Percentiles rank a stretch among this genome's conserved stretches.
phyloP scores from a whole-genome alignment of 139 green algal species.

The Limnomonas spitsbergensis region DNA sequence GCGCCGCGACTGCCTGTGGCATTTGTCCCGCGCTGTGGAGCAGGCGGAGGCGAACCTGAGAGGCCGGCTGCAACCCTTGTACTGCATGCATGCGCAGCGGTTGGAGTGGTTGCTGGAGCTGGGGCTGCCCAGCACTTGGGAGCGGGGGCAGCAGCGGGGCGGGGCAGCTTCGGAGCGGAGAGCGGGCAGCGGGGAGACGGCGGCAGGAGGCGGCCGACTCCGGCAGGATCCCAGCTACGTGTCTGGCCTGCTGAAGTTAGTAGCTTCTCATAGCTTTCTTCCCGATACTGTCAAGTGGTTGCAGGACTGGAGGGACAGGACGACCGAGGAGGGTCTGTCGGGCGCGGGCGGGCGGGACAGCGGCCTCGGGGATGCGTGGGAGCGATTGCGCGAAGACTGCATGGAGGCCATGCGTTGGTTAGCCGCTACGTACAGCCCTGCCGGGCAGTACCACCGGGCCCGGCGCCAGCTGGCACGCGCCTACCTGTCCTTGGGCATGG shows the following conservation, averaged over 20 bases:
- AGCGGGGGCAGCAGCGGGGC: not conserved
- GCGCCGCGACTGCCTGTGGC: not conserved
- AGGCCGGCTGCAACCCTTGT: not conserved
- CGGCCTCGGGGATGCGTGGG: not conserved
- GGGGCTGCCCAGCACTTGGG: not conserved
- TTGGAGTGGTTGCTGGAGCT: not conserved
- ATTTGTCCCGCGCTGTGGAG: not conserved
- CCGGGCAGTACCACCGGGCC: not conserved
- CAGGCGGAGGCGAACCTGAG: not conserved
- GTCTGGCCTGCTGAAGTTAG: not conserved
- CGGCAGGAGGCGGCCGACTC: no score
- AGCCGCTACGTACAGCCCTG: not conserved
- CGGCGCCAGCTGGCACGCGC: not conserved
- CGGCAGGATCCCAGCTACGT: no score
- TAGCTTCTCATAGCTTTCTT: not conserved
- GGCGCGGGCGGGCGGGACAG: not conserved
- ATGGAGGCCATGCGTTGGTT: not conserved
- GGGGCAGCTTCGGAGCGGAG: not conserved
- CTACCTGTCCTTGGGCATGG: not conserved
- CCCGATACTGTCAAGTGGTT: not conserved
- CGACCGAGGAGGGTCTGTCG: not conserved
- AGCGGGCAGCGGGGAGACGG: not conserved
- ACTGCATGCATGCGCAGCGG: not conserved
- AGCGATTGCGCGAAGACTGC: not conserved
- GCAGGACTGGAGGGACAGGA: not conserved